These are phyloP conservation scores for Calycina marina DNA, from an alignment of 2,329 filamentous ascomycete genomes.

Conservation along the genomic window DNA sequence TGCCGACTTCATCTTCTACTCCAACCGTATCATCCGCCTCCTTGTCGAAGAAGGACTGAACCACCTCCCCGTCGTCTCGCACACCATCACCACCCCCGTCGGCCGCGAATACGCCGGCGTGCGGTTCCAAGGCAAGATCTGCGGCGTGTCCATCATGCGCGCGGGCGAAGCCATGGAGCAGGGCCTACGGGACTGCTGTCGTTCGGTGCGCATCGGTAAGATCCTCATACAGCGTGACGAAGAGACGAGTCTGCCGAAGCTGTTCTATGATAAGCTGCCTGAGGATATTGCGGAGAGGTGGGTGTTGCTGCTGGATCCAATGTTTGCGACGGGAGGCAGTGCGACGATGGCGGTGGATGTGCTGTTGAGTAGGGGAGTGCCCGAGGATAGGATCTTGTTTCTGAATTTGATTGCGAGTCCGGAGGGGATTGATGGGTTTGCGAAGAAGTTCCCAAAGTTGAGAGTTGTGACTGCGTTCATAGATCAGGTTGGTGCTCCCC, in stretches of 20 bases:
- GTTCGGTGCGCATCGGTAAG: conserved; percentile 95
- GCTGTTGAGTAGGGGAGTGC: conserved; percentile 76
- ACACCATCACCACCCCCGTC: conserved; percentile 81
- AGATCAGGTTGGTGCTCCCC: conserved; percentile 47
- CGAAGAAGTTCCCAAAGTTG: conserved; percentile 74
- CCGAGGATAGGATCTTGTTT: conserved; percentile 90
- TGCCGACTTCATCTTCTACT: conserved; percentile 98
- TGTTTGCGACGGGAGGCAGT: conserved; percentile 95
- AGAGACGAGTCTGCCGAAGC: conserved; percentile 77
- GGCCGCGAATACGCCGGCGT: conserved; percentile 80
- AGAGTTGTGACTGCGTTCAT: conserved; percentile 92
- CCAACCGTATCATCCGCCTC: conserved; percentile 91
- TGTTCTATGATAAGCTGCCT: conserved; percentile 97
- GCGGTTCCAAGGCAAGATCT: conserved; percentile 95
- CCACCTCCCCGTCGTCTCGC: conserved; percentile 81
- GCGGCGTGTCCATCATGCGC: conserved; percentile 95
- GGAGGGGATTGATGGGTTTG: conserved; percentile 79
- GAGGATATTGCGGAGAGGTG: conserved; percentile 85
- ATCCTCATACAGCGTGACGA: conserved; percentile 96
- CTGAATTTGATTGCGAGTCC: conserved; percentile 96
- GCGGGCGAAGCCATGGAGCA: conserved; percentile 98
- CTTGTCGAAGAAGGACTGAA: conserved; percentile 96
- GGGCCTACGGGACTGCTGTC: conserved; percentile 87
- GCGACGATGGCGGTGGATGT: conserved; percentile 96
- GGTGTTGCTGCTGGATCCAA: conserved; percentile 91